phyloP scores from a whole-genome alignment of 768 basidiomycete species.

The Antrodiella citrinella region DNA sequence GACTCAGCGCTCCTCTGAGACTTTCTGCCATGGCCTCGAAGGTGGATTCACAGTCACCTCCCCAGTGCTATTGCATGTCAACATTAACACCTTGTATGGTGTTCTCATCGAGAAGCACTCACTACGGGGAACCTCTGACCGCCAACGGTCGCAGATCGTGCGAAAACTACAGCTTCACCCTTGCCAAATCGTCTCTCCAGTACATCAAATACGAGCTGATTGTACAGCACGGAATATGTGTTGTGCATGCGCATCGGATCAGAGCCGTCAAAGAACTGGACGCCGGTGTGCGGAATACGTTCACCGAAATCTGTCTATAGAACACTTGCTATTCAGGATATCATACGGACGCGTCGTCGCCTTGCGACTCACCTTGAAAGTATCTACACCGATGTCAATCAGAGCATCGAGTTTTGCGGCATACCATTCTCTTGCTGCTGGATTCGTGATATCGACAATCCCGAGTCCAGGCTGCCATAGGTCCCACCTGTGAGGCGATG shows the following conservation, averaged over 20 bases:
- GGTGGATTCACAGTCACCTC: conserved; percentile 70
- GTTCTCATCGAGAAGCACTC: conserved; percentile 5
- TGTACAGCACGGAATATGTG: conserved; percentile 61
- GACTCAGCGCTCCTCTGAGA: conserved; percentile 54
- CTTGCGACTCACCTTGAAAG: conserved; percentile 38
- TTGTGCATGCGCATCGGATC: conserved; percentile 70
- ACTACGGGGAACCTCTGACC: conserved; percentile 47
- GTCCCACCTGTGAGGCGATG: conserved; percentile 34
- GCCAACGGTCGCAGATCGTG: conserved; percentile 58
- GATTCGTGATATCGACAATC: conserved; percentile 59
- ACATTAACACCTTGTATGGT: not conserved
- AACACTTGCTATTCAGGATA: not conserved
- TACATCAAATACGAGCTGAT: conserved; percentile 58
- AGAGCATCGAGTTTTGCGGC: conserved; percentile 32
- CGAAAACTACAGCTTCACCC: conserved; percentile 63
- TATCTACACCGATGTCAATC: conserved; percentile 39
- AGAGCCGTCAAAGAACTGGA: conserved; percentile 58
- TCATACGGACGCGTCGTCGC: not conserved
- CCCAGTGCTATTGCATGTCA: conserved; percentile 62
- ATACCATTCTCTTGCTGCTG: conserved; percentile 41
- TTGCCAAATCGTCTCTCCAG: conserved; percentile 51
- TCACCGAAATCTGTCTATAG: conserved; percentile 69
- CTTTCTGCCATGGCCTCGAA: conserved; percentile 77
- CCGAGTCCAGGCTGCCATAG: conserved; percentile 60
- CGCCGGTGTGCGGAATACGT: conserved; percentile 59